phyloP scores from a whole-genome alignment of 2,329 filamentous ascomycete species.

The Clonostachys rosea region DNA sequence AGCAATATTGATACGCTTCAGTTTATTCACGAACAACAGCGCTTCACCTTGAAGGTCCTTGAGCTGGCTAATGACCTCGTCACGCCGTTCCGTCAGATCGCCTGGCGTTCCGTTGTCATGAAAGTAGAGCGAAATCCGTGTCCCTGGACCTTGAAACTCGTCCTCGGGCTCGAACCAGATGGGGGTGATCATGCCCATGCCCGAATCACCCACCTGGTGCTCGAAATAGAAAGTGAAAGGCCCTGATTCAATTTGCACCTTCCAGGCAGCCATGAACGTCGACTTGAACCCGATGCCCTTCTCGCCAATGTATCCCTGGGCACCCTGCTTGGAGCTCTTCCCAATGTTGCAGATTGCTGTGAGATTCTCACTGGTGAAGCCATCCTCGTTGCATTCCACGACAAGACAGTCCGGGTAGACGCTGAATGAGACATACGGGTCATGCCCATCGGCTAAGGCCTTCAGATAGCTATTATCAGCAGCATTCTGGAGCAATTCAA shows the following conservation, averaged over 20 bases:
- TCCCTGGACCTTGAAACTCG: conserved; percentile 11
- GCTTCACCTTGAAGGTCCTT: conserved; percentile 27
- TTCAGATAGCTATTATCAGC: conserved; percentile 35
- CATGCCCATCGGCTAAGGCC: conserved; percentile 38
- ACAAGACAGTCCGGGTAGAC: conserved; percentile 26
- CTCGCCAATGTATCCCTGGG: conserved; percentile 34
- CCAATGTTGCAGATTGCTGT: conserved; percentile 34
- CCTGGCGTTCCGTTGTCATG: conserved; percentile 15
- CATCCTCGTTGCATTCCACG: conserved; percentile 42
- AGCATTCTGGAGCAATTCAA: conserved; percentile 7
- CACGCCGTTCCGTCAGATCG: conserved; percentile 14
- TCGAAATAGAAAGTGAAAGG: conserved; percentile 37
- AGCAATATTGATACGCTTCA: conserved; percentile 21
- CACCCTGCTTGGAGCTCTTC: conserved; percentile 31
- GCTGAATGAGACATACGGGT: conserved; percentile 29
- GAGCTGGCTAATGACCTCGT: conserved; percentile 18
- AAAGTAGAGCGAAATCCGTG: conserved; percentile 30
- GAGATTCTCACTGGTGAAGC: conserved; percentile 32
- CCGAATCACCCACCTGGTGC: conserved; percentile 29
- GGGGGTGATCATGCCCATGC: conserved; percentile 46
- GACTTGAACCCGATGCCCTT: conserved; percentile 46
- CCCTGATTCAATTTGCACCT: conserved; percentile 37
- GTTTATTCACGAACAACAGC: conserved; percentile 35
- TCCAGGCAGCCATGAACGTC: conserved; percentile 37
- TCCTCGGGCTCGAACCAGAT: conserved; percentile 24